Evolutionary conservation across 257 asterid genomes (phyloP), one percentile per base, ranked within the genome.

Genomic region (Fraxinus americana): DNA sequence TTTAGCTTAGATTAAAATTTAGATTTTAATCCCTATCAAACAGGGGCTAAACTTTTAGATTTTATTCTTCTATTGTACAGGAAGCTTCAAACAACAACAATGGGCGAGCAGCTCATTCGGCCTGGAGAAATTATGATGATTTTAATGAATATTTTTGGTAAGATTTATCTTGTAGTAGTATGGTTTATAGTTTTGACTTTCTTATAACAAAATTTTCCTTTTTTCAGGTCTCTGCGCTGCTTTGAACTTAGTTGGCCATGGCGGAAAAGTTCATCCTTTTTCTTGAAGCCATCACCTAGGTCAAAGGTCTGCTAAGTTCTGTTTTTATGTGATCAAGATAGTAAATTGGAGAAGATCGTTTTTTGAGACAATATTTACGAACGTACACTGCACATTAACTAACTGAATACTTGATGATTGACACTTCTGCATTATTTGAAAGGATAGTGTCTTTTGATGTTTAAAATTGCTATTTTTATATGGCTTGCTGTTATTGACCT

Each of bases 161-260:
- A 79, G 92, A 32, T 59, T n/a, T 77, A 27, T 71, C 73, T 75
- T 65, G 27, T 65, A 3, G 50, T 36, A 52, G 61, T 72, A 66
- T 81, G 43, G 71, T 57, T 68, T 66, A 71, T 27, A 65, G 48
- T 35, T 81, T 81, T 52, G 71, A 70, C 69, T 39, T 75, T 73
- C 59, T 39, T 29, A 67, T 61, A 16, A 63, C 72, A 25, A 79
- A 54, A 17, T 45, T 70, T 50, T 27, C 34, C 69, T 76, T 23
- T 76, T 71, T 72, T 67, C 78, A 96, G 99, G 99, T 96, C 99
- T 52, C 88, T 79, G 75, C 88, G 87, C 79, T 96, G 99, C 90
- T 90, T 96, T 86, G 96, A 89, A 78, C 99, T 96, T 78, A 77
- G 92, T 85, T 96, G 99, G 99, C 99, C 99, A n/a, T 96, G 98